Evolutionary conservation across 2,329 filamentous ascomycete genomes (phyloP).

Genomic region (Pseudocercospora fuligena): DNA sequence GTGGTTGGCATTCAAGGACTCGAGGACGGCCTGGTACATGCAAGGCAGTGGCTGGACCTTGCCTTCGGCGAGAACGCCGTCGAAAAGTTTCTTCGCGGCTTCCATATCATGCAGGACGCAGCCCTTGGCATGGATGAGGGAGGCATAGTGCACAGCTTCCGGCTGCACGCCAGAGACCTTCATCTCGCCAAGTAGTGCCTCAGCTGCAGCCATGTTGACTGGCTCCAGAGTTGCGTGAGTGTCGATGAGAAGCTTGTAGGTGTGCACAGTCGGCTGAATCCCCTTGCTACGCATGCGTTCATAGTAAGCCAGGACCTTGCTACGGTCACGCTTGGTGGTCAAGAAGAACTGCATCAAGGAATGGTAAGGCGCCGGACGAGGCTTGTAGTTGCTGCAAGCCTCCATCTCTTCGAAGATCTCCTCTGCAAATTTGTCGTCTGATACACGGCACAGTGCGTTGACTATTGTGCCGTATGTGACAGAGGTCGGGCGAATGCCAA

Average conservation of each 20-base stretch:
- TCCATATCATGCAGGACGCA: constrained; percentile 92
- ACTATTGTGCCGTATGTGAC: constrained; percentile 98
- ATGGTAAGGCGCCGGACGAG: constrained; percentile 95
- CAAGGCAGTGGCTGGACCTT: constrained; percentile 77
- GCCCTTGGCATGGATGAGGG: constrained; percentile 92
- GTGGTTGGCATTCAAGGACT: constrained; percentile 95
- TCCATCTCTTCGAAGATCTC: constrained; percentile 99
- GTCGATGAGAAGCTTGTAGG: constrained; percentile 96
- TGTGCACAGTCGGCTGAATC: constrained; percentile 92
- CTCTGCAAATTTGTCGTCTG: constrained; percentile 95
- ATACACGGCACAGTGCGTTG: constrained; percentile 95
- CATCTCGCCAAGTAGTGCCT: constrained; percentile 80
- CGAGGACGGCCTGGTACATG: constrained; percentile 95
- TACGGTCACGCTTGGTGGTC: constrained; percentile 93
- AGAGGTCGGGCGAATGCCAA: constrained; percentile 92
- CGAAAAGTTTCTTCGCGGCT: constrained; percentile 80
- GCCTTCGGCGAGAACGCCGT: constrained; percentile 72
- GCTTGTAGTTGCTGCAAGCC: constrained; percentile 97
- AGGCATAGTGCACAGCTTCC: constrained; percentile 94
- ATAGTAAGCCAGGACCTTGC: constrained; percentile 92
- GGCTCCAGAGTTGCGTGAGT: constrained; percentile 93
- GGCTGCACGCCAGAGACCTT: constrained; percentile 73
- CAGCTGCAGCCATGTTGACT: constrained; percentile 83
- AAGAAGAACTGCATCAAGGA: constrained; percentile 99
- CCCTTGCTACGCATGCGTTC: constrained; percentile 87